phyloP scores from a whole-genome alignment of 2,329 filamentous ascomycete species.

The Aspergillus ochraceoroseus region DNA sequence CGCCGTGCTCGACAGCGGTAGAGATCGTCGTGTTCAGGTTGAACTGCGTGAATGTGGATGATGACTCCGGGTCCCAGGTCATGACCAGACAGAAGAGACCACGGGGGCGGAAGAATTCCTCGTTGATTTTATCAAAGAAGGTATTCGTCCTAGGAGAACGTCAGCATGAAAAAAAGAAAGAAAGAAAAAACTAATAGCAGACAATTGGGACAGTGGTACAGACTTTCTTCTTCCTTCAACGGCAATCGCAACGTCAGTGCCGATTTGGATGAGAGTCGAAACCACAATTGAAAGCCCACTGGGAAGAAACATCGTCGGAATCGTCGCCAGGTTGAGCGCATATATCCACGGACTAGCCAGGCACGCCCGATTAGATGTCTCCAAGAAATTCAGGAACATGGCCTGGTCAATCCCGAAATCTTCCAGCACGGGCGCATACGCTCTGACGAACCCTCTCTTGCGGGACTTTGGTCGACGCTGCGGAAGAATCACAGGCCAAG shows the following conservation, averaged over 20 bases:
- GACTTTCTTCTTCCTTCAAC: slow-evolving; percentile 33
- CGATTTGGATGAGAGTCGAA: slow-evolving; percentile 44
- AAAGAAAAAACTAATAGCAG: slow-evolving; percentile 19
- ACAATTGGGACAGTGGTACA: not conserved
- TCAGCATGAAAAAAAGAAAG: no score
- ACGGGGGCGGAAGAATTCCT: slow-evolving; percentile 53
- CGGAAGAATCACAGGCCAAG: slow-evolving; percentile 39
- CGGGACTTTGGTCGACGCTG: slow-evolving; percentile 37
- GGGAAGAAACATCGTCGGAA: slow-evolving; percentile 39
- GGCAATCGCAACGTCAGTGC: slow-evolving; percentile 42
- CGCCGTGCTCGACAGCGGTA: slow-evolving; percentile 26
- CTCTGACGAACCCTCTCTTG: slow-evolving; percentile 39
- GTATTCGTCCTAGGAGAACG: slow-evolving; percentile 42
- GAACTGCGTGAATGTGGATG: slow-evolving; percentile 26
- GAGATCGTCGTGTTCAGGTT: slow-evolving; percentile 39
- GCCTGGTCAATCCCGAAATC: slow-evolving; percentile 35
- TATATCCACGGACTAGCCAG: slow-evolving; percentile 38
- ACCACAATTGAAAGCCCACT: slow-evolving; percentile 42
- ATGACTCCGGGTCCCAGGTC: slow-evolving; percentile 47
- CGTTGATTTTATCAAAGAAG: slow-evolving; percentile 55
- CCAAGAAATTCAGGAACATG: slow-evolving; percentile 38
- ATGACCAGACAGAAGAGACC: slow-evolving; percentile 55
- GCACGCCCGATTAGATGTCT: slow-evolving; percentile 38
- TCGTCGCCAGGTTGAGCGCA: slow-evolving; percentile 43
- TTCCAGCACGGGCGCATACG: slow-evolving; percentile 37